Base-by-base conservation (phyloP, 352 stramenopile genomes). In the Globisporangium acanthophoron region DNA sequence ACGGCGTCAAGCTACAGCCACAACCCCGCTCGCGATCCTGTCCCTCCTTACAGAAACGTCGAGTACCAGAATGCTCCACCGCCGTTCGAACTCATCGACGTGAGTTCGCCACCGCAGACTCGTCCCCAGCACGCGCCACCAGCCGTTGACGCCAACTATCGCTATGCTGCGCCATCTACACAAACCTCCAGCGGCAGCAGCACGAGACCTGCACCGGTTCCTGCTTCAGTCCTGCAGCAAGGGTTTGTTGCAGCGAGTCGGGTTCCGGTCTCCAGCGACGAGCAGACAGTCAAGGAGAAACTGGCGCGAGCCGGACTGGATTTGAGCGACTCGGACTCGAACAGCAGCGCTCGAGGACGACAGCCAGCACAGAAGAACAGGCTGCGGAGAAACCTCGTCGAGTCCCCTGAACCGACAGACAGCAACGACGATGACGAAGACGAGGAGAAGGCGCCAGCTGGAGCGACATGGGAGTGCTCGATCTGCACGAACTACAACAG, bases 401-500 rank as follows among this genome's bases (percentile, higher is more conserved):
- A 33, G 56, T 47, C 37, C n/a, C 45, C 58, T 37, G 29, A 51
- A 18, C 4, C 52, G 31, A 12, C 1, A 64, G 58, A 47, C 43
- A 52, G 64, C 37, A 46, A 74, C n/a, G 53, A 66, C 12, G 59
- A 35, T 5, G 52, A 71, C 40, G 50, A 74, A 16, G 55, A 65
- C 3, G 59, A 57, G 31, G 56, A 61, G 39, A 40, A 55, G 21
- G 47, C 37, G 15, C 48, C 31, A 12, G 27, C 56, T 18, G n/a
- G 29, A 37, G 29, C 20, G 41, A 63, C 58, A 16, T 63, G 58
- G 58, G 58, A 64, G 44, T 88, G 78, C 48, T 60, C 65, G 3
- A 70, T 87, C 5, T 88, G 78, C 59, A 88, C 78, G 24, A 85
- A 81, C 56, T 66, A 80, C 31, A 88, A 88, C 51, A 57, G 59